Conservation (phyloP, 2,329 filamentous ascomycete genomes). For the Penicillium griseofulvum region DNA sequence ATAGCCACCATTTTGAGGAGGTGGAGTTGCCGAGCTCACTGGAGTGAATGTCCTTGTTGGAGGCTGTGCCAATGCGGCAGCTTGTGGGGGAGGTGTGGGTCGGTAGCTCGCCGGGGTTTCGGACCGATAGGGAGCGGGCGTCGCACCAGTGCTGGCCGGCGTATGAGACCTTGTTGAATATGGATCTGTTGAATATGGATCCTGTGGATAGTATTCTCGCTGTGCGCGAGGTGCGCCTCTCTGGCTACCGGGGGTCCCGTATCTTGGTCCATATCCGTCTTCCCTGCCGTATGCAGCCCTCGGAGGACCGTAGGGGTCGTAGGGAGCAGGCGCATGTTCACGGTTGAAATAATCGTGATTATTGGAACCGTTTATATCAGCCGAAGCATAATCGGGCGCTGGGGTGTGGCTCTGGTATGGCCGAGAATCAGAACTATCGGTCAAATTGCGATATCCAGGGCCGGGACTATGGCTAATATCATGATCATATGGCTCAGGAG, state of each 20-base stretch:
- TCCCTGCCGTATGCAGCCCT: background rate
- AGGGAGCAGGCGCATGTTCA: slow-evolving; percentile 1
- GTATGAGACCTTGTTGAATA: slow-evolving; percentile 9
- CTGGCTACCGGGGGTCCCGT: background rate
- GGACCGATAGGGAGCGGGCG: slow-evolving; percentile 6
- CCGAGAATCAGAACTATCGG: slow-evolving; percentile 11
- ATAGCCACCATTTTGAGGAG: slow-evolving; percentile 19
- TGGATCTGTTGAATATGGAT: background rate
- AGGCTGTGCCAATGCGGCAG: background rate
- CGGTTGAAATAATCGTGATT: slow-evolving; percentile 4
- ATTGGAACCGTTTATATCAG: background rate
- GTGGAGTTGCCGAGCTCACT: slow-evolving; percentile 6
- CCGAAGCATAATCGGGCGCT: slow-evolving; percentile 20
- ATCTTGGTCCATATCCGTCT: background rate
- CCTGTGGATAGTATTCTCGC: background rate
- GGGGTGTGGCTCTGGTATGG: slow-evolving; percentile 23
- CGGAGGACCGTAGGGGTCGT: slow-evolving; percentile 12
- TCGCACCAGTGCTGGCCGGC: slow-evolving; percentile 10
- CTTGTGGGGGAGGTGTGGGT: slow-evolving; percentile 11
- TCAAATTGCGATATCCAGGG: slow-evolving; percentile 21
- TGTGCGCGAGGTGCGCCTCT: background rate
- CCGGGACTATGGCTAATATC: slow-evolving; percentile 17
- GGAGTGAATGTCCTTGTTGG: slow-evolving; percentile 17
- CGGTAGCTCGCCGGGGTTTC: slow-evolving; percentile 18
- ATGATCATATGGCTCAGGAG: slow-evolving; percentile 25